These are phyloP conservation scores for Eragrostis curvula DNA, from an alignment of 176 grass and related monocot genomes.

Conservation along the genomic window DNA sequence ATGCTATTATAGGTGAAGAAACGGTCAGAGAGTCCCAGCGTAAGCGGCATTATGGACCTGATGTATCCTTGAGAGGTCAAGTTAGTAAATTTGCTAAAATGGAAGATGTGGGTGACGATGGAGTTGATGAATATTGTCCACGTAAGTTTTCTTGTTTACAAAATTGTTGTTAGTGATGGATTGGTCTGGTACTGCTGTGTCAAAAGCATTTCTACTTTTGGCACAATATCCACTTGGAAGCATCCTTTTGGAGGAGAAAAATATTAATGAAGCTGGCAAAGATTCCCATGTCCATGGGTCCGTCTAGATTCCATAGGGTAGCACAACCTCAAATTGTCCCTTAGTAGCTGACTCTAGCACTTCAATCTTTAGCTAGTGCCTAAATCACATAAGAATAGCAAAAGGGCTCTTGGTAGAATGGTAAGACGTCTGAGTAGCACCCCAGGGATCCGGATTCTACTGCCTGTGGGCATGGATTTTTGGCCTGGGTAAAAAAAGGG, in stretches of 20 bases:
- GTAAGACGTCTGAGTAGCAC: too few relatives aligned
- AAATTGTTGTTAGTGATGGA: constrained; percentile 3
- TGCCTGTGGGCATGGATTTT: too few relatives aligned
- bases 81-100: constrained; percentile 73
- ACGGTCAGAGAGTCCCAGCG: constrained; percentile 63
- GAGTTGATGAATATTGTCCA: constrained; percentile 63
- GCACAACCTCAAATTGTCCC: background rate
- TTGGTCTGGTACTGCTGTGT: background rate
- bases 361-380: background rate
- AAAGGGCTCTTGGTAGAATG: too few relatives aligned
- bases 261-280: constrained; percentile 11
- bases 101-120: constrained; percentile 65
- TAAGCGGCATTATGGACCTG: constrained; percentile 72
- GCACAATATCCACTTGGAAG: constrained; percentile 16
- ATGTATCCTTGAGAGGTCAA: constrained; percentile 73
- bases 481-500: too few relatives aligned
- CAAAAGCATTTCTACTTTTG: constrained; percentile 13
- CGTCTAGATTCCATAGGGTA: constrained; percentile 2
- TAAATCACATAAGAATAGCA: constrained; percentile 1
- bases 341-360: background rate
- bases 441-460: too few relatives aligned
- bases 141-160: constrained; percentile 50
- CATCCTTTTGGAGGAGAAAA: constrained; percentile 23
- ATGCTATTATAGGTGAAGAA: constrained; percentile 69
- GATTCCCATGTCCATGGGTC: background rate